A percentile compares a stretch with the other conserved stretches of the same genome.
Conservation (phyloP, 352 stramenopile species). For the Elongisporangium senticosum region DNA sequence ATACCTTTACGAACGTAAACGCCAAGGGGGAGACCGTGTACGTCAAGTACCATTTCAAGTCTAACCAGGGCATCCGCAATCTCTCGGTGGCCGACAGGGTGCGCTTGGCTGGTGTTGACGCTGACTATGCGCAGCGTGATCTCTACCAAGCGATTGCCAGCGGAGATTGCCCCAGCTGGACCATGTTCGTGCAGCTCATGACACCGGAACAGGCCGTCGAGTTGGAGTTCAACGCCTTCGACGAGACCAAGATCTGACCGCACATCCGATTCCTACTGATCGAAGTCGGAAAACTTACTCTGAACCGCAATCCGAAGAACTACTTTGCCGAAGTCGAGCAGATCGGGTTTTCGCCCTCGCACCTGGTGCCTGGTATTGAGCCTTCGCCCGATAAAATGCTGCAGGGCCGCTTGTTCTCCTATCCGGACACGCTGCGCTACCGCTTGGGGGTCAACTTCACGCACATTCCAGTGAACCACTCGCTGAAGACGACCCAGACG, state of each 20-base stretch:
- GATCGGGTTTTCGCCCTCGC: constrained; percentile 77
- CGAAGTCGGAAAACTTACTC: constrained; percentile 71
- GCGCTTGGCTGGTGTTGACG: constrained; percentile 48
- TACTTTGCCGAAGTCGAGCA: constrained; percentile 92
- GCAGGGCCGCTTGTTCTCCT: constrained; percentile 84
- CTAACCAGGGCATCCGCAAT: constrained; percentile 78
- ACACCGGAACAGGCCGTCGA: constrained; percentile 53
- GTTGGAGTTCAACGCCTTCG: constrained; percentile 72
- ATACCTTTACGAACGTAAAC: constrained; percentile 88
- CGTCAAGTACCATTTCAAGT: constrained; percentile 91
- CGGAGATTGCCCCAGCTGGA: constrained; percentile 67
- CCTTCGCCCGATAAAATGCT: constrained; percentile 87
- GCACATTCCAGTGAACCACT: constrained; percentile 85
- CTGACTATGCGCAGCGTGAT: constrained; percentile 82
- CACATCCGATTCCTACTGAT: constrained; percentile 73
- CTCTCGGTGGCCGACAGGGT: constrained; percentile 62
- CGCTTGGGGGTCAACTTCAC: constrained; percentile 88
- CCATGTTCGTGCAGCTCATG: constrained; percentile 88
- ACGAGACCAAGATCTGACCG: constrained; percentile 89
- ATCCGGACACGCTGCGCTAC: constrained; percentile 85
- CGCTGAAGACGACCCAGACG: constrained; percentile 46
- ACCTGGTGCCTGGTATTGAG: constrained; percentile 87
- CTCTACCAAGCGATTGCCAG: constrained; percentile 81
- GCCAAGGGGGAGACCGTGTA: constrained; percentile 51
- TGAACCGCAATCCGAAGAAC: constrained; percentile 86